Conservation (phyloP, 2,329 filamentous ascomycete genomes). For the Esteya vermicola region DNA sequence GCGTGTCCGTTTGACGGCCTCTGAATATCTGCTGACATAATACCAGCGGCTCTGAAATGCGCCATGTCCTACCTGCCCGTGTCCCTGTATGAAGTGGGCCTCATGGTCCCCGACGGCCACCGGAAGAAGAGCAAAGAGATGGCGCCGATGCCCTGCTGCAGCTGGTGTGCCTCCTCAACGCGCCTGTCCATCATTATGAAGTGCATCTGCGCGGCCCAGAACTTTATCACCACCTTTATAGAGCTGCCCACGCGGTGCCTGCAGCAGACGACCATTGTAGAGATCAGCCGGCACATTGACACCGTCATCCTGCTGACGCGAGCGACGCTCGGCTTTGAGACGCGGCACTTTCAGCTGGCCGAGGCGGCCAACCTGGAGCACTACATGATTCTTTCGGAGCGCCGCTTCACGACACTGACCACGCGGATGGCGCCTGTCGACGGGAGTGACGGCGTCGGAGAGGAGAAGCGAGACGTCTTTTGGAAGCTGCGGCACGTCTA, state of each 20-base stretch:
- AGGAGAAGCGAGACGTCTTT: conserved; percentile 7
- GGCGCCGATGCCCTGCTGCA: conserved; percentile 8
- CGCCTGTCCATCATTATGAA: conserved; percentile 10
- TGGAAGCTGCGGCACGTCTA: conserved; percentile 10
- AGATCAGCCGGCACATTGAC: conserved; percentile 10
- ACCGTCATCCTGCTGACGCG: conserved; percentile 9
- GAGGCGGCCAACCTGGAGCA: conserved; percentile 3
- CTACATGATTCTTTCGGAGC: conserved; percentile 8
- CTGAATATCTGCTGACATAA: neutral
- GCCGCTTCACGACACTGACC: conserved; percentile 4
- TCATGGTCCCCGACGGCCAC: conserved; percentile 7
- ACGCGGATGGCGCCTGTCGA: neutral
- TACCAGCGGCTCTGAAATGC: conserved; percentile 7
- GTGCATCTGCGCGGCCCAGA: conserved; percentile 9
- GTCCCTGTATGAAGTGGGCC: conserved; percentile 10
- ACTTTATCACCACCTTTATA: conserved; percentile 8
- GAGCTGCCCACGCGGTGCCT: conserved; percentile 4
- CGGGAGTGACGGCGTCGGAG: neutral
- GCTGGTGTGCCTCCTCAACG: conserved; percentile 10
- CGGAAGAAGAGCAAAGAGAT: neutral
- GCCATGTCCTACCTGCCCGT: conserved; percentile 9
- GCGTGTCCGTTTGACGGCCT: too few species aligned
- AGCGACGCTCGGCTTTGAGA: conserved; percentile 5
- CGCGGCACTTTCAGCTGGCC: conserved; percentile 4
- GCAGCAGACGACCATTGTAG: conserved; percentile 7